Conservation (phyloP, 2,329 filamentous ascomycete species). For the Bipolaris victoriae region DNA sequence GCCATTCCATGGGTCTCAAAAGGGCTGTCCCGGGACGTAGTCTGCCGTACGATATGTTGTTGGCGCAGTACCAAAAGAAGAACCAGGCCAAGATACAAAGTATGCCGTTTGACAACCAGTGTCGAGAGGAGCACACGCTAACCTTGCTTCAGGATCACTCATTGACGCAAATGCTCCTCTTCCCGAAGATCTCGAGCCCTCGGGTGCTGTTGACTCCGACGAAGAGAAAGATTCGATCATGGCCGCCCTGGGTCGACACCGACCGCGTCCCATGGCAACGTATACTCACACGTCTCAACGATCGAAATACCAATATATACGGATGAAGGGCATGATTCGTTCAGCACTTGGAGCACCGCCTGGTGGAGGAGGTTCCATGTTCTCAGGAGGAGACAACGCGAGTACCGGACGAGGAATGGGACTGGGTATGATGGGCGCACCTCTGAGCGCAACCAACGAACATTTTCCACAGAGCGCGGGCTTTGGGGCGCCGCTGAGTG, state of each 20-base stretch:
- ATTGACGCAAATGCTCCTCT: constrained; percentile 92
- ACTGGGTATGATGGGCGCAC: constrained; percentile 43
- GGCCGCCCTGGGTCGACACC: constrained; percentile 73
- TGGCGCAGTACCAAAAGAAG: constrained; percentile 78
- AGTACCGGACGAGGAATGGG: constrained; percentile 32
- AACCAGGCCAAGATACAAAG: constrained; percentile 98
- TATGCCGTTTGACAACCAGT: constrained; percentile 56
- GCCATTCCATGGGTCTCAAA: constrained; percentile 93
- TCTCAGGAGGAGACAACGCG: constrained; percentile 32
- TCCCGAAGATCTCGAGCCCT: constrained; percentile 78
- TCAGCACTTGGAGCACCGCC: constrained; percentile 61
- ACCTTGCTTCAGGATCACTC: constrained; percentile 71
- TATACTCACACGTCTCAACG: constrained; percentile 61
- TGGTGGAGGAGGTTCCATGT: constrained; percentile 29
- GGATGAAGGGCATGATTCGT: constrained; percentile 68
- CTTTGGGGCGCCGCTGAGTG: constrained; percentile 39
- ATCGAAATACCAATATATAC: constrained; percentile 65
- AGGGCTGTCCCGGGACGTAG: constrained; percentile 84
- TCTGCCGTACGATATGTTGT: constrained; percentile 88
- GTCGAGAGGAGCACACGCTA: neutral
- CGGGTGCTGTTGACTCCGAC: constrained; percentile 82
- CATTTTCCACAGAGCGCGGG: constrained; percentile 40
- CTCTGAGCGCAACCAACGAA: constrained; percentile 37
- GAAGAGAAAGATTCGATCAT: constrained; percentile 93
- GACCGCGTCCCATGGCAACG: constrained; percentile 77